phyloP scores from a whole-genome alignment of 306 rosid species.

The Sindora glabra region DNA sequence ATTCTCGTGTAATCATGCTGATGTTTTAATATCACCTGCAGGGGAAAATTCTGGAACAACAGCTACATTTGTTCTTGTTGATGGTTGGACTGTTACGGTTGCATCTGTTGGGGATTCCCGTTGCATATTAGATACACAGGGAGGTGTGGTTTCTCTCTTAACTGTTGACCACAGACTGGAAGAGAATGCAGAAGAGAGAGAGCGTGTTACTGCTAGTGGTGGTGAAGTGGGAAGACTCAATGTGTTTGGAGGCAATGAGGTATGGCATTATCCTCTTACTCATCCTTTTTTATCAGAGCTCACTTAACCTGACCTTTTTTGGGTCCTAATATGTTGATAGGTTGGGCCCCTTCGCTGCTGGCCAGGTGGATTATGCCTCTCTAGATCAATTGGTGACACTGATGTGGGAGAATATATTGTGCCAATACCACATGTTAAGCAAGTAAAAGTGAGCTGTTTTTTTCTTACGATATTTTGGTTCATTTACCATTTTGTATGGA shows the following conservation, averaged over 20 bases:
- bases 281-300: slow-evolving; percentile 1
- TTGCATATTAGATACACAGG: slow-evolving; percentile 91
- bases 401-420: slow-evolving; percentile 97
- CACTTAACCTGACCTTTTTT: slow-evolving; percentile 2
- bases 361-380: slow-evolving; percentile 99
- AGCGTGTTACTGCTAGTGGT: slow-evolving; percentile 98
- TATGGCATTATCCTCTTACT: slow-evolving; percentile 24
- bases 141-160: slow-evolving; percentile 87
- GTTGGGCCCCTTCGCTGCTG: slow-evolving; percentile 99
- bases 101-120: slow-evolving; percentile 99
- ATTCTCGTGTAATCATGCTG: slow-evolving; percentile 6
- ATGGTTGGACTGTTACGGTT: slow-evolving; percentile 94
- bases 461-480: neutral
- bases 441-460: slow-evolving; percentile 72
- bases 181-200: slow-evolving; percentile 94
- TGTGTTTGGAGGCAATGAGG: slow-evolving; percentile 89
- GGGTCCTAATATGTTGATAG: slow-evolving; percentile 28
- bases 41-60: slow-evolving; percentile 99
- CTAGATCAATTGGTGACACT: slow-evolving; percentile 95
- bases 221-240: slow-evolving; percentile 99
- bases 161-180: slow-evolving; percentile 96
- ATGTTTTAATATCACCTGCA: slow-evolving; percentile 23
- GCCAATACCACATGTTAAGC: slow-evolving; percentile 97
- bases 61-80: slow-evolving; percentile 83
- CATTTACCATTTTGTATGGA: neutral